Conservation (phyloP, 768 basidiomycete species). For the Neoboletus magnificus region DNA sequence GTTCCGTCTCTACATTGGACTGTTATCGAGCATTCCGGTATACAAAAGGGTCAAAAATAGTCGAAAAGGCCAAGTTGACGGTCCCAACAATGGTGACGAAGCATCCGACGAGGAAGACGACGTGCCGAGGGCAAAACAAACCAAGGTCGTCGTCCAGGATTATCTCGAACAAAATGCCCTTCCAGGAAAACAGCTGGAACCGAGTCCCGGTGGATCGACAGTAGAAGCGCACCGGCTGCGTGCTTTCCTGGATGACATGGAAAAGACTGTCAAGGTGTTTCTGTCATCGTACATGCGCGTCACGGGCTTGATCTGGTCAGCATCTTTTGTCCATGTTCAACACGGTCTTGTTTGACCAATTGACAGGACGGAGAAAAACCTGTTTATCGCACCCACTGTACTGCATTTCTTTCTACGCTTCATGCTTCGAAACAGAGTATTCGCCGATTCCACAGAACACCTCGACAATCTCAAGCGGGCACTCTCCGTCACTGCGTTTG, state of each 20-base stretch:
- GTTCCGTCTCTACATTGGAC: constrained; percentile 33
- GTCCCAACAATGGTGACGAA: constrained; percentile 32
- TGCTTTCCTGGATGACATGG: constrained; percentile 61
- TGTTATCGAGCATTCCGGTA: constrained; percentile 28
- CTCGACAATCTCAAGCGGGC: constrained; percentile 40
- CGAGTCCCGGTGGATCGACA: constrained; percentile 8
- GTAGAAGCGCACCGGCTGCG: constrained; percentile 31
- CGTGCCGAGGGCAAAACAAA: constrained; percentile 19
- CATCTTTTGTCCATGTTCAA: neutral
- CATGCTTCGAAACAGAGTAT: constrained; percentile 41
- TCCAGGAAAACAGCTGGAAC: constrained; percentile 31
- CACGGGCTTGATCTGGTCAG: constrained; percentile 64
- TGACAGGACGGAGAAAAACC: constrained; percentile 41
- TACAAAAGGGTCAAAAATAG: constrained; percentile 29
- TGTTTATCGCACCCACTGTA: constrained; percentile 41
- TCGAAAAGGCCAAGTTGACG: constrained; percentile 21
- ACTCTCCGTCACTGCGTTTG: constrained; percentile 38
- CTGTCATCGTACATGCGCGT: constrained; percentile 64
- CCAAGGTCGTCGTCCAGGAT: constrained; percentile 26
- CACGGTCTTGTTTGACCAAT: constrained; percentile 5
- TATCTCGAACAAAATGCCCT: constrained; percentile 25
- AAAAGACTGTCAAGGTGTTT: constrained; percentile 57
- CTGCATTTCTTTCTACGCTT: constrained; percentile 46
- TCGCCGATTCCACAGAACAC: constrained; percentile 31
- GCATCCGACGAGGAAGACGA: constrained; percentile 28